Evolutionary conservation across 352 stramenopile genomes (phyloP), one percentile per base, ranked within the genome.

Genomic region (Pythium sp.): DNA sequence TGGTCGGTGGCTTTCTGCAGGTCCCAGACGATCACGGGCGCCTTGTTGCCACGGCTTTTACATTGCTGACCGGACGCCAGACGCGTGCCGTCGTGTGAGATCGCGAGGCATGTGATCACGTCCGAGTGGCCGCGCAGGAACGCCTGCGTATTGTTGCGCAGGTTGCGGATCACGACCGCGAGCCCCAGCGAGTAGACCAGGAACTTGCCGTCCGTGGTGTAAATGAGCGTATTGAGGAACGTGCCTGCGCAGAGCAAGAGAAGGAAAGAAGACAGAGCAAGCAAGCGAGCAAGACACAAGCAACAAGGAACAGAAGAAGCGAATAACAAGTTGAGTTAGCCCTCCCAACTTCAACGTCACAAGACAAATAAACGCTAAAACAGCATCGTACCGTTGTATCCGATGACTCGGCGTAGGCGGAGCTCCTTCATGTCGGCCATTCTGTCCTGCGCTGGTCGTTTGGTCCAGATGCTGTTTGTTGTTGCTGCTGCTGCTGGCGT

Each of bases 21-120:
- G 73, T 99, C 91, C 97, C 96, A 99, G 28, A 99, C 77, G 51
- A 98, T 86, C n/a, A 98, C 80, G 24, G 97, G 90, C 51, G 95
- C 94, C 66, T 94, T 93, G 76, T 98, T 98, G 47, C 97, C 94
- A n/a, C 94, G 90, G 68, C 89, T 95, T 62, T 97, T 93, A 69
- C 84, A 94, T 70, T 94, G 81, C 74, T 99, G 96, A 38, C 96
- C 94, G 0, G 86, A 93, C 43, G 94, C 95, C 47, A 98, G 81
- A 38, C 81, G 87, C 1, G 72, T 79, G 32, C 94, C 95, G 68
- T 98, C 92, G 62, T 95, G 94, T 5, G 93, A 98, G 51, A 98
- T 74, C 4, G 91, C 86, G 28, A 99, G 68, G 55, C 93, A 98
- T 28, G 91, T 97, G 70, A 99, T 95, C 34, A 93, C 85, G 70